phyloP scores from a whole-genome alignment of 305 asterid genomes.

The Euphrasia arctica region DNA sequence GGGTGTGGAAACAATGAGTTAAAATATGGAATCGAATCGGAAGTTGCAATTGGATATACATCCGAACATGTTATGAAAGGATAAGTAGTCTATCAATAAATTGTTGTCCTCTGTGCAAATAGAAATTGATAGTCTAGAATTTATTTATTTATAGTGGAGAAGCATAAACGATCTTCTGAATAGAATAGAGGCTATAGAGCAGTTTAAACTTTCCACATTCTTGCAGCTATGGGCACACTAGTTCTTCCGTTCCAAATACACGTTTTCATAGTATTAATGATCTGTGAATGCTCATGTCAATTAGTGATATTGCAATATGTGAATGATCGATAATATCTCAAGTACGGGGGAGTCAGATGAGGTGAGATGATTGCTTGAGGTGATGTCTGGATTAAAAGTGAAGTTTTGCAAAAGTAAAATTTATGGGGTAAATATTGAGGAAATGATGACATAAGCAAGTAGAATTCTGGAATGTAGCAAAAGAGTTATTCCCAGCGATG shows the following conservation, averaged over 20 bases:
- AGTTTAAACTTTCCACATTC: constrained; percentile 9
- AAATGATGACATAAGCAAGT: too few species aligned
- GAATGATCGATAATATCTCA: too few species aligned
- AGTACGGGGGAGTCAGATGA: too few species aligned
- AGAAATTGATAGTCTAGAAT: background rate
- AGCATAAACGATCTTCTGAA: background rate
- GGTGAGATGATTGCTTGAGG: too few species aligned
- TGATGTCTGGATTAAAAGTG: too few species aligned
- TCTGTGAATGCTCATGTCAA: background rate
- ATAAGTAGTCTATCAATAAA: background rate
- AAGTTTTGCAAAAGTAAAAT: too few species aligned
- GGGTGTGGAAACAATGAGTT: background rate
- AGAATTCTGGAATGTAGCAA: too few species aligned
- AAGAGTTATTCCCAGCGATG: too few species aligned
- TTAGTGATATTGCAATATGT: too few species aligned
- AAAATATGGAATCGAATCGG: background rate
- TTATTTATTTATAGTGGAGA: too few species aligned
- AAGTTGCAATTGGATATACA: background rate
- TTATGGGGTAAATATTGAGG: too few species aligned
- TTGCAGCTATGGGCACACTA: constrained; percentile 7
- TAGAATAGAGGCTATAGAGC: background rate
- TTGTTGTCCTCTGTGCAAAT: background rate
- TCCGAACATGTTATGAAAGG: background rate
- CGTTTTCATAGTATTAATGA: background rate
- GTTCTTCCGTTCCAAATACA: constrained; percentile 4